These are phyloP conservation scores for Trichoderma gamsii DNA, from an alignment of 495 filamentous ascomycete genomes.

Conservation along the genomic window DNA sequence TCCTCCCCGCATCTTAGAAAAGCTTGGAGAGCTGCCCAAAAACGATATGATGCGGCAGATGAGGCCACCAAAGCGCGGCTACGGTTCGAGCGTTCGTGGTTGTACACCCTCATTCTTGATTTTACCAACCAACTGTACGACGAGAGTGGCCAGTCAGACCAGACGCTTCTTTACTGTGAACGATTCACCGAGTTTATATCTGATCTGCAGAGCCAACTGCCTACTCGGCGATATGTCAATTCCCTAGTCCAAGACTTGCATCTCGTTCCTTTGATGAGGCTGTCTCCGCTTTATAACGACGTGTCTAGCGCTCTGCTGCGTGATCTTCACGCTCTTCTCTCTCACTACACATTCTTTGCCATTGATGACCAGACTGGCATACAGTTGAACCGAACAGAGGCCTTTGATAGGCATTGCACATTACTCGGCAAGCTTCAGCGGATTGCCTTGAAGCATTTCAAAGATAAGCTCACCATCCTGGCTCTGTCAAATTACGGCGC, in stretches of 20 bases:
- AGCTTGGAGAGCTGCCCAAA: conserved; percentile 81
- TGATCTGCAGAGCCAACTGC: conserved; percentile 88
- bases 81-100: conserved; percentile 89
- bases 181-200: conserved; percentile 85
- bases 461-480: conserved; percentile 82
- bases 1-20: conserved; percentile 68
- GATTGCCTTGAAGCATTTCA: conserved; percentile 74
- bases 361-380: conserved; percentile 86
- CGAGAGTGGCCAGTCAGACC: conserved; percentile 49
- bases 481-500: conserved; percentile 89
- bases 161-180: conserved; percentile 73
- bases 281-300: conserved; percentile 71
- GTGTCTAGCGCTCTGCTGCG: conserved; percentile 72
- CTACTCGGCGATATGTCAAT: conserved; percentile 91
- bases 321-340: conserved; percentile 70
- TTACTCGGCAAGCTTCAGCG: conserved; percentile 75
- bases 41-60: conserved; percentile 83
- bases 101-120: conserved; percentile 78
- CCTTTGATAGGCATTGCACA: conserved; percentile 73
- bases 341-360: conserved; percentile 81
- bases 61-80: conserved; percentile 70
- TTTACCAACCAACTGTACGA: conserved; percentile 71
- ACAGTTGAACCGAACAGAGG: conserved; percentile 62
- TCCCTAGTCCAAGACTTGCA: conserved; percentile 87
- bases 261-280: conserved; percentile 68